Evolutionary conservation across 345 rosid species (phyloP).

Genomic region (Excoecaria cochinchinensis): DNA sequence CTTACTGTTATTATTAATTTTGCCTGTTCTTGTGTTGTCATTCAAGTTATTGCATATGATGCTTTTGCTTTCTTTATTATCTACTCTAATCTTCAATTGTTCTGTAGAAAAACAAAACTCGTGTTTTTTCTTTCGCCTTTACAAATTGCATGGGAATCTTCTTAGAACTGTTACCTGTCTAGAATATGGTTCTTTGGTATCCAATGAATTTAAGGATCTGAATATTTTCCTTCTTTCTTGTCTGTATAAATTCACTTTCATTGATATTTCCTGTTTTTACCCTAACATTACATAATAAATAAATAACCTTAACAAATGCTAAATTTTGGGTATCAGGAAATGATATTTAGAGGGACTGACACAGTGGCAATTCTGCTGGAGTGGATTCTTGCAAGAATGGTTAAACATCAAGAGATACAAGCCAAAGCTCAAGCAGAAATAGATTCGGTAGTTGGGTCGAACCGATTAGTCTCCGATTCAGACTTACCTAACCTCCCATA

Average conservation of each 20-base stretch:
- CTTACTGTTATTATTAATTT: not conserved
- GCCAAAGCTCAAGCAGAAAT: slow-evolving; percentile 64
- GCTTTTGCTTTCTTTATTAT: not conserved
- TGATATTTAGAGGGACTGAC: slow-evolving; percentile 66
- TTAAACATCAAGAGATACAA: slow-evolving; percentile 55
- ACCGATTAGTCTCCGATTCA: slow-evolving; percentile 41
- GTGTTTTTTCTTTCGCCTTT: not conserved
- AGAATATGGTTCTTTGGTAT: slow-evolving; percentile 17
- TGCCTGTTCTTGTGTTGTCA: not conserved
- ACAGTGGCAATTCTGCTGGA: slow-evolving; percentile 60
- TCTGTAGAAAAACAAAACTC: too few relatives aligned
- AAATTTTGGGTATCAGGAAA: slow-evolving; percentile 38
- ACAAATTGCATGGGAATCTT: slow-evolving; percentile 5
- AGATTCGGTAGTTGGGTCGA: slow-evolving; percentile 33
- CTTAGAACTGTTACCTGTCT: not conserved
- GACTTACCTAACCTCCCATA: slow-evolving; percentile 59
- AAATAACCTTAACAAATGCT: not conserved
- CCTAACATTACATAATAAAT: not conserved
- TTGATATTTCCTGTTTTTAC: not conserved
- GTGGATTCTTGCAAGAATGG: slow-evolving; percentile 67
- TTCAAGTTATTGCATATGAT: too few relatives aligned
- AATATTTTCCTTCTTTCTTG: slow-evolving; percentile 12
- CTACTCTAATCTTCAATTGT: not conserved
- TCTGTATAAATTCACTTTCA: not conserved
- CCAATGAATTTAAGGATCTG: slow-evolving; percentile 27